phyloP scores from a whole-genome alignment of 2,329 filamentous ascomycete species.

The Dactylonectria estremocensis region DNA sequence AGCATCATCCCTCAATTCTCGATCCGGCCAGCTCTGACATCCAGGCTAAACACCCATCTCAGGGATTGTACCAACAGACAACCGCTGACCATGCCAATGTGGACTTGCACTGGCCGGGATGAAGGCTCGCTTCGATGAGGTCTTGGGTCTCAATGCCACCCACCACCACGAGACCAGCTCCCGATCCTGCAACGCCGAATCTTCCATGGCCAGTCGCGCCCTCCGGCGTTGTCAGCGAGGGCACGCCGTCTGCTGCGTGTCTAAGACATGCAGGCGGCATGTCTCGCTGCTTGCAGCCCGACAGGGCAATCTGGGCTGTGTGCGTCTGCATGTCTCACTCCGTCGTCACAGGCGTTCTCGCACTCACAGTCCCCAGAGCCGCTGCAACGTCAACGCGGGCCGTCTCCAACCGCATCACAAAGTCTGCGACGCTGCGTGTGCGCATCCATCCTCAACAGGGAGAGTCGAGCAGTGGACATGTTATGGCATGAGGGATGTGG shows the following conservation, averaged over 20 bases:
- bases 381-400: conserved; percentile 6
- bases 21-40: neutral
- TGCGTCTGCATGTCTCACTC: conserved; percentile 48
- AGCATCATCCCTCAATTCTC: conserved; percentile 32
- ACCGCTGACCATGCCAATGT: conserved; percentile 26
- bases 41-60: conserved; percentile 10
- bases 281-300: conserved; percentile 55
- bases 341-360: conserved; percentile 30
- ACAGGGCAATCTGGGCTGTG: conserved; percentile 52
- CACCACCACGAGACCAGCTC: conserved; percentile 22
- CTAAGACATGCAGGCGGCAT: conserved; percentile 54
- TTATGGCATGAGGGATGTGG: conserved; percentile 11
- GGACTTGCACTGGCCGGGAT: conserved; percentile 17
- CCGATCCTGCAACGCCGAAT: conserved; percentile 18
- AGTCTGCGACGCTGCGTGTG: neutral
- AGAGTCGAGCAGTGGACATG: neutral
- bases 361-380: conserved; percentile 7
- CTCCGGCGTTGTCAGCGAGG: conserved; percentile 38
- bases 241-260: conserved; percentile 49
- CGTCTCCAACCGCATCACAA: conserved; percentile 2
- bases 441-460: neutral
- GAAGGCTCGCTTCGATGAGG: conserved; percentile 29
- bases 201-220: conserved; percentile 23
- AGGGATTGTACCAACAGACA: conserved; percentile 34
- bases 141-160: conserved; percentile 32